These are phyloP conservation scores for Xanthoconium purpureum DNA, from an alignment of 768 basidiomycete genomes.

Conservation along the genomic window DNA sequence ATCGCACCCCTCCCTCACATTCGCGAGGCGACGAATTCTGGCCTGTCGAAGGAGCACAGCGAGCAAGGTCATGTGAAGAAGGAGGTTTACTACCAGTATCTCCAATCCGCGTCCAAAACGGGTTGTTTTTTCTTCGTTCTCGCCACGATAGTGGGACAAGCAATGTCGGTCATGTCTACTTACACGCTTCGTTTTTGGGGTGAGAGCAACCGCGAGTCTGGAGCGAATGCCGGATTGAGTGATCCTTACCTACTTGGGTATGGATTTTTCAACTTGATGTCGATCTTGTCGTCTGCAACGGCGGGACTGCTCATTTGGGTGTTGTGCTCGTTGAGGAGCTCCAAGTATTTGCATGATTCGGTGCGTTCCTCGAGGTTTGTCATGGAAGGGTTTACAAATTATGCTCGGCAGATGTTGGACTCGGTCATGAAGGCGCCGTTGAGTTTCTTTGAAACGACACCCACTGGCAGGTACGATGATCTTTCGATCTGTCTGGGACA, in stretches of 20 bases:
- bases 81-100: slow-evolving; percentile 73
- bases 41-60: slow-evolving; percentile 63
- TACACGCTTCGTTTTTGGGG: slow-evolving; percentile 78
- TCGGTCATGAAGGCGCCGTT: slow-evolving; percentile 81
- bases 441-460: slow-evolving; percentile 88
- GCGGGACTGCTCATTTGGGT: slow-evolving; percentile 72
- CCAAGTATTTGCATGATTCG: slow-evolving; percentile 71
- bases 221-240: slow-evolving; percentile 54
- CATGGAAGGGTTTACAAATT: neutral
- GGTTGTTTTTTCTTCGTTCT: slow-evolving; percentile 70
- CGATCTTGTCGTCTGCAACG: slow-evolving; percentile 51
- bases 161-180: slow-evolving; percentile 55
- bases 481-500: neutral
- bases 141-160: slow-evolving; percentile 54
- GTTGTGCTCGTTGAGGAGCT: slow-evolving; percentile 69
- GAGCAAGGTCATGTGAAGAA: slow-evolving; percentile 81
- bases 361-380: slow-evolving; percentile 37
- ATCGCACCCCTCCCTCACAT: slow-evolving; percentile 42
- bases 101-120: slow-evolving; percentile 70
- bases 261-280: slow-evolving; percentile 61
- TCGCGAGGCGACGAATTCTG: slow-evolving; percentile 40
- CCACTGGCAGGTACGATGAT: slow-evolving; percentile 64
- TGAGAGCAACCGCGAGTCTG: slow-evolving; percentile 64
- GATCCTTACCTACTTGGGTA: slow-evolving; percentile 59
- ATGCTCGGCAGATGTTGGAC: slow-evolving; percentile 59